Evolutionary conservation across 331 rosid genomes (phyloP), one percentile per base, ranked within the genome.

Genomic region (Malus hybrid): DNA sequence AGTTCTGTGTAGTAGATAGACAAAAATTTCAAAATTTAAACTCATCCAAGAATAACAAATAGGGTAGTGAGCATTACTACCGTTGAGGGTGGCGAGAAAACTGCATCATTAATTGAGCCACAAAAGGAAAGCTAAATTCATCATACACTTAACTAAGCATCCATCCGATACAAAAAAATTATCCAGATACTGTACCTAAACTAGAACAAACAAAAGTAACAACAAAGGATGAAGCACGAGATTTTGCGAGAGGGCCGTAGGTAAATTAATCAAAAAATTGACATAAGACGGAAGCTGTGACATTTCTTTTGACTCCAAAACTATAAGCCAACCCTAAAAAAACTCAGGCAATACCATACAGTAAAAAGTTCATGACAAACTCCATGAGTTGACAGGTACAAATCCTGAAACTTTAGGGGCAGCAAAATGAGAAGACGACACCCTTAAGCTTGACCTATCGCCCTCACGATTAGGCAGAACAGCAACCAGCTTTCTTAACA

Each of bases 401-500:
- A 31, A 73, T 31, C 56, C 68, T 65, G 18, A 62, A 34, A 57
- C 76, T 36, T 15, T 48, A 32, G 60, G 81, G 56, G 69, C 79
- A 71, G 70, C 57, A 33, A 77, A 70, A 73, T 42, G 70, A 29
- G 50, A 61, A 48, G 80, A 69, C 67, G 22, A 65, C 65, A 33
- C 46, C 10, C 62, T 29, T 78, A 50, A 60, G 36, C 60, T 62
- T 56, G 80, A 68, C 42, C 34, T 44, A 13, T 64, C 69, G 55
- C 5, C 67, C 59, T 54, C 39, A 12, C 39, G 39, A 71, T 79
- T 79, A 87, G 42, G 83, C 79, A 71, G 89, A 83, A 84, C 90
- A 85, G 79, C 92, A 88, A 52, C 88, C 81, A 46, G 34, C 84
- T 78, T 85, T 80, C 89, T 83, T 85, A 65, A 88, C 76, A 50